These are phyloP conservation scores for Pseudomonodictys pantanalensis DNA, from an alignment of 495 filamentous ascomycete species.

Conservation along the genomic window DNA sequence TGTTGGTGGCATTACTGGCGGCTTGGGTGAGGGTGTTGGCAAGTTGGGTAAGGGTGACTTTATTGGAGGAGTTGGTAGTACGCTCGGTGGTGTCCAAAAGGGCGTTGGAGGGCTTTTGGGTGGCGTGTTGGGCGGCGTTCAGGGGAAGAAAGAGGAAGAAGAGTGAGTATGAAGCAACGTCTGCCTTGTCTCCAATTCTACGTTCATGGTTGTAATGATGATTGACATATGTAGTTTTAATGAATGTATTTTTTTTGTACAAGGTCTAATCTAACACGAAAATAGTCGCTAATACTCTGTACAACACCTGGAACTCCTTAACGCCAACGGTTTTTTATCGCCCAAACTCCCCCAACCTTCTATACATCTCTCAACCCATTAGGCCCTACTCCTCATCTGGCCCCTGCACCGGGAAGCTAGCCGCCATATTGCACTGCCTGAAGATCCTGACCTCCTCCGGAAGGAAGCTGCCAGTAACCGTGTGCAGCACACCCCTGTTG, in stretches of 20 bases:
- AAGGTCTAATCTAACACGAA: too few relatives aligned
- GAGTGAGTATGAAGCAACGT: not conserved
- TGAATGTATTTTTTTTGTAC: too few relatives aligned
- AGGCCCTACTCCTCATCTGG: constrained; percentile 35
- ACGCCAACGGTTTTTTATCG: too few relatives aligned
- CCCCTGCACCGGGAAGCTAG: constrained; percentile 52
- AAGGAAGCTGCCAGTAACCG: constrained; percentile 69
- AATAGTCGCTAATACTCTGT: too few relatives aligned
- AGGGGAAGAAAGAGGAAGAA: constrained; percentile 6
- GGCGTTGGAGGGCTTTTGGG: constrained; percentile 28
- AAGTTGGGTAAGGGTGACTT: constrained; percentile 24
- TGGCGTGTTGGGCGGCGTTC: constrained; percentile 20
- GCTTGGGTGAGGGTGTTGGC: constrained; percentile 26
- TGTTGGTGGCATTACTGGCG: constrained; percentile 22
- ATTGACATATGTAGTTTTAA: not conserved
- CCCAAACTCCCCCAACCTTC: not conserved
- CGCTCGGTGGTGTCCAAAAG: constrained; percentile 24
- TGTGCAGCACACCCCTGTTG: constrained; percentile 68
- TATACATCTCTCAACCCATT: not conserved
- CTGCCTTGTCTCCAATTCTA: not conserved
- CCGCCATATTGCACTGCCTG: constrained; percentile 72
- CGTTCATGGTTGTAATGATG: not conserved
- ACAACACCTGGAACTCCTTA: too few relatives aligned
- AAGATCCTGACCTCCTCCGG: constrained; percentile 69
- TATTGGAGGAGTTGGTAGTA: constrained; percentile 18